A percentile compares a stretch with the other conserved stretches of the same genome.
These are phyloP conservation scores for Isoetes taiwanensis DNA, from an alignment of 75 land plant genomes.

Conservation along the genomic window DNA sequence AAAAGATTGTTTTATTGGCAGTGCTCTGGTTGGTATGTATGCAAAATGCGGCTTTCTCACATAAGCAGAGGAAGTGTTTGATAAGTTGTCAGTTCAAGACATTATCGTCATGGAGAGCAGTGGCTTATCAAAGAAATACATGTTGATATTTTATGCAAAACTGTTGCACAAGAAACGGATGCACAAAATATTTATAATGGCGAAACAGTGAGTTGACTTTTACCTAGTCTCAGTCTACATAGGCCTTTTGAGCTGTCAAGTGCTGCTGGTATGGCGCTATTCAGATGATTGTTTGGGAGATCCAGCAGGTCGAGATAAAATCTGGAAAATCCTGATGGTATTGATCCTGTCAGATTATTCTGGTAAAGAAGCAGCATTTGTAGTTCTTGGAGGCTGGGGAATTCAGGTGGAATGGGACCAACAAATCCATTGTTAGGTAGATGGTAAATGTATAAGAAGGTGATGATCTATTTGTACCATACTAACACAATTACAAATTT, in stretches of 20 bases:
- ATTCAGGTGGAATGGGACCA: constrained; percentile 42
- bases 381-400: constrained; percentile 27
- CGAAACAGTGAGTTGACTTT: too few relatives aligned
- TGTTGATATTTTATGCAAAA: too few relatives aligned
- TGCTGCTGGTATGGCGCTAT: constrained; percentile 36
- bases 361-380: constrained; percentile 40
- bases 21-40: too few relatives aligned
- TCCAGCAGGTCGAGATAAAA: constrained; percentile 45
- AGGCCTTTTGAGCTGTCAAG: constrained; percentile 43
- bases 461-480: neutral
- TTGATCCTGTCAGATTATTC: constrained; percentile 55
- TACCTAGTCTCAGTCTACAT: constrained; percentile 46
- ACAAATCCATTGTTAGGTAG: constrained; percentile 52
- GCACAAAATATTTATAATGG: too few relatives aligned
- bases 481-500: constrained; percentile 34
- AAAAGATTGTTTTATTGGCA: too few relatives aligned
- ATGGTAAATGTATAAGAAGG: constrained; percentile 22
- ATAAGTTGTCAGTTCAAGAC: too few relatives aligned
- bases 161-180: too few relatives aligned
- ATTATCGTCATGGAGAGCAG: too few relatives aligned
- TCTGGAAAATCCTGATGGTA: constrained; percentile 32
- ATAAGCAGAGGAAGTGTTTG: too few relatives aligned
- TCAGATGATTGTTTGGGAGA: constrained; percentile 51
- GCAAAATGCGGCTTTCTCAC: too few relatives aligned
- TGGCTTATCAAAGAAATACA: too few relatives aligned